Percentiles rank a stretch among this genome's conserved stretches.
Conservation (phyloP, 805 yeast species). For the Saturnispora sekii region DNA sequence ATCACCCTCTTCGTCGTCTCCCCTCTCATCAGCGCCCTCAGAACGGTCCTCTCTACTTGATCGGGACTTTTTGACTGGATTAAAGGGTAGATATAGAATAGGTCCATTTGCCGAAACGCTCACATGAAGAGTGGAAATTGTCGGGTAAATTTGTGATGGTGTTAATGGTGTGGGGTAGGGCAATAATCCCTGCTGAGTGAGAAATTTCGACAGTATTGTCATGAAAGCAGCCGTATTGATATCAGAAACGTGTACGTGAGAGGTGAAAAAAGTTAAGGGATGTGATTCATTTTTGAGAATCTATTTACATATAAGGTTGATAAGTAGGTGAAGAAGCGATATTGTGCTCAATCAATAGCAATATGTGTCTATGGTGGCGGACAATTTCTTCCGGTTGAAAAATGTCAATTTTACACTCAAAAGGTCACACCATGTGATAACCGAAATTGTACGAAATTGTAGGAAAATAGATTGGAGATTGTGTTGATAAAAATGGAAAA, state of each 20-base stretch:
- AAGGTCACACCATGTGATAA: too few relatives aligned
- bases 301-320: too few relatives aligned
- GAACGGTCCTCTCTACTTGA: conserved; percentile 1
- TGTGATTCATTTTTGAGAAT: too few relatives aligned
- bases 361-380: too few relatives aligned
- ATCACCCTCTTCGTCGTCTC: conserved; percentile 16
- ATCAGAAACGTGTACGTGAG: not conserved
- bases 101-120: conserved; percentile 21
- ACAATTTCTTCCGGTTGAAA: too few relatives aligned
- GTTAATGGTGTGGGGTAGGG: not conserved
- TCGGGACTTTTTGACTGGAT: conserved; percentile 22
- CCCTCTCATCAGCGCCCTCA: conserved; percentile 12
- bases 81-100: conserved; percentile 26
- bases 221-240: not conserved
- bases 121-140: not conserved
- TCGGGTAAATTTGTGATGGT: not conserved
- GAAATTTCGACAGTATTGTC: conserved; percentile 3
- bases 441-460: too few relatives aligned
- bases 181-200: conserved; percentile 5
- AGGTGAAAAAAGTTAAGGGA: too few relatives aligned
- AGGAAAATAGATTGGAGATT: too few relatives aligned
- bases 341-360: too few relatives aligned
- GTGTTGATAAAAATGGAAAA: too few relatives aligned
- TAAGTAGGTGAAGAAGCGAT: too few relatives aligned
- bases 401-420: too few relatives aligned